Conservation (phyloP, 345 rosid genomes). For the Lumnitzera racemosa region DNA sequence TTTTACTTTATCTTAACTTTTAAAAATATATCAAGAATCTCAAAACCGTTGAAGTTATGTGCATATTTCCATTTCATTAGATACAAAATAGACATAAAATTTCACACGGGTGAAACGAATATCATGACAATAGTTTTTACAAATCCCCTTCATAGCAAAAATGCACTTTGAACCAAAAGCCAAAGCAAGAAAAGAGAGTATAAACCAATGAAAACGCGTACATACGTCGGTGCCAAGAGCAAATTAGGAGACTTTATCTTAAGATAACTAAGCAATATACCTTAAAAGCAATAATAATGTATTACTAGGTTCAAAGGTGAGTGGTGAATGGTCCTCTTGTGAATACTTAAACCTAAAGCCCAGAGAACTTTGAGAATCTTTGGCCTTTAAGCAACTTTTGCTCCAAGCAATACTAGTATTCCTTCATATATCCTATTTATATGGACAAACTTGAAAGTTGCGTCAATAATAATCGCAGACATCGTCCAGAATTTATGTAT, state of each 20-base stretch:
- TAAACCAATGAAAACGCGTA: no score
- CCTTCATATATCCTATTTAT: constrained; percentile 8
- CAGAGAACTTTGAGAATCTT: constrained; percentile 48
- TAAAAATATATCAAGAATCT: no score
- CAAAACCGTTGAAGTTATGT: no score
- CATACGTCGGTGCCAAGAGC: no score
- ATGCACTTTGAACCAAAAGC: no score
- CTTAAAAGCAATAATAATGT: constrained; percentile 24
- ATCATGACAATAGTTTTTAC: no score
- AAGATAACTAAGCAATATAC: background rate
- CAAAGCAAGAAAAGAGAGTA: no score
- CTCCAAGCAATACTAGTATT: constrained; percentile 63
- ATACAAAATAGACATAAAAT: no score
- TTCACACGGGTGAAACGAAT: no score
- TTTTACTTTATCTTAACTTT: no score
- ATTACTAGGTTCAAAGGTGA: constrained; percentile 21
- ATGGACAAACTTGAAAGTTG: background rate
- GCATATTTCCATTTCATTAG: no score
- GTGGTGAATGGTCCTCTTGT: constrained; percentile 8
- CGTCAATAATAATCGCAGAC: background rate
- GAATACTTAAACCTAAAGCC: constrained; percentile 24
- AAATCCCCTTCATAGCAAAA: no score
- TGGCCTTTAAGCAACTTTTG: constrained; percentile 87
- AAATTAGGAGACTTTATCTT: background rate
- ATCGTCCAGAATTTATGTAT: background rate